These are phyloP conservation scores for Letharia lupina DNA, from an alignment of 495 filamentous ascomycete genomes.

Conservation along the genomic window DNA sequence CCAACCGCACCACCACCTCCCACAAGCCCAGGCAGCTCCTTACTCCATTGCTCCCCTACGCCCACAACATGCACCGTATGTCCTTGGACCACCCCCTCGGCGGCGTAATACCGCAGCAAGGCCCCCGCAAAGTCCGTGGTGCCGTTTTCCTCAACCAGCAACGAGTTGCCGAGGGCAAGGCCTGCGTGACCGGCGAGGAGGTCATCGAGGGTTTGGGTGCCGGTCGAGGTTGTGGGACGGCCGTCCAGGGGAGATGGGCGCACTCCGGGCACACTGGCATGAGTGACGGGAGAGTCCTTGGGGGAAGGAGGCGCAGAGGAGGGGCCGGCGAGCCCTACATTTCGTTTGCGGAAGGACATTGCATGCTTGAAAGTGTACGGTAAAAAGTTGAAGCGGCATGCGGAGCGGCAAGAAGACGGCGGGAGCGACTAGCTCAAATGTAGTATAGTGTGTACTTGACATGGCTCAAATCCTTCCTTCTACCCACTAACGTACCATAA, in stretches of 20 bases:
- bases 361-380: not conserved
- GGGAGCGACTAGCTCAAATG: no score
- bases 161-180: conserved; percentile 66
- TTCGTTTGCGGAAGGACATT: conserved; percentile 90
- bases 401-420: no score
- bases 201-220: conserved; percentile 72
- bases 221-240: conserved; percentile 82
- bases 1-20: conserved; percentile 34
- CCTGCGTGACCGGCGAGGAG: conserved; percentile 86
- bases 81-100: conserved; percentile 86
- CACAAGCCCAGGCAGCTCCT: conserved; percentile 70
- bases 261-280: conserved; percentile 50
- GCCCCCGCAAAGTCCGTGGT: conserved; percentile 89
- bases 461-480: no score
- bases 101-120: conserved; percentile 81
- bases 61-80: conserved; percentile 83
- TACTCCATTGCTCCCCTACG: conserved; percentile 66
- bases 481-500: no score
- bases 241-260: conserved; percentile 87
- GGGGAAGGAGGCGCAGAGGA: conserved; percentile 36
- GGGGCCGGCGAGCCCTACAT: conserved; percentile 54
- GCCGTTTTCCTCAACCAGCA: conserved; percentile 85
- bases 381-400: no score
- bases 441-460: no score
- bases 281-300: conserved; percentile 28